Evolutionary conservation across 331 rosid genomes (phyloP).

Genomic region (Ulmus americana): DNA sequence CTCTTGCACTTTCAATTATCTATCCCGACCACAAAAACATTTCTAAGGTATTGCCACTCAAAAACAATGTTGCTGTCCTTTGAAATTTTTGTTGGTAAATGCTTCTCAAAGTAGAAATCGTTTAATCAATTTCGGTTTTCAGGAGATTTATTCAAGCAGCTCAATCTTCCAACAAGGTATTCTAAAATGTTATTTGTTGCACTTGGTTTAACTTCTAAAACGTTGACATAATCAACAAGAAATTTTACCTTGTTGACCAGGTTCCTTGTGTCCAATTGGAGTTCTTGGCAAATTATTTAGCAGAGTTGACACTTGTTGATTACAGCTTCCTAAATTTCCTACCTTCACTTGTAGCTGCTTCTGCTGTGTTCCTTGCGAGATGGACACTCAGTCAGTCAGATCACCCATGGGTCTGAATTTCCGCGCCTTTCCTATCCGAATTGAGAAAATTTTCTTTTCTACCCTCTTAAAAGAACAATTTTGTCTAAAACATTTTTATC

Average conservation of each 20-base stretch:
- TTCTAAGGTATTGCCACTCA: slow-evolving; percentile 56
- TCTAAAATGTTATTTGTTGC: neutral
- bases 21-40: slow-evolving; percentile 79
- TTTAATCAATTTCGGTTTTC: slow-evolving; percentile 31
- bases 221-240: neutral
- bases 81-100: neutral
- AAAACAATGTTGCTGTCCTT: neutral
- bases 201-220: slow-evolving; percentile 9
- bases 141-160: slow-evolving; percentile 90
- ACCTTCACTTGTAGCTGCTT: slow-evolving; percentile 81
- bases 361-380: slow-evolving; percentile 88
- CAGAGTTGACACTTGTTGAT: slow-evolving; percentile 78
- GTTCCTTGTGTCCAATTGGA: slow-evolving; percentile 65
- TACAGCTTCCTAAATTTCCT: slow-evolving; percentile 68
- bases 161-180: slow-evolving; percentile 62
- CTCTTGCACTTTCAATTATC: slow-evolving; percentile 64
- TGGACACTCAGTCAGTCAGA: slow-evolving; percentile 74
- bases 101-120: slow-evolving; percentile 6
- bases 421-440: neutral
- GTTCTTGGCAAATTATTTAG: slow-evolving; percentile 78
- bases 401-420: slow-evolving; percentile 77
- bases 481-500: slow-evolving; percentile 12
- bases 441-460: neutral
- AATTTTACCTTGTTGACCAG: slow-evolving; percentile 37
- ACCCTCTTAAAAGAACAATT: too few relatives aligned